Evolutionary conservation across 495 filamentous ascomycete genomes (phyloP), one percentile per base, ranked within the genome.

Genomic region (Cryomyces minteri): DNA sequence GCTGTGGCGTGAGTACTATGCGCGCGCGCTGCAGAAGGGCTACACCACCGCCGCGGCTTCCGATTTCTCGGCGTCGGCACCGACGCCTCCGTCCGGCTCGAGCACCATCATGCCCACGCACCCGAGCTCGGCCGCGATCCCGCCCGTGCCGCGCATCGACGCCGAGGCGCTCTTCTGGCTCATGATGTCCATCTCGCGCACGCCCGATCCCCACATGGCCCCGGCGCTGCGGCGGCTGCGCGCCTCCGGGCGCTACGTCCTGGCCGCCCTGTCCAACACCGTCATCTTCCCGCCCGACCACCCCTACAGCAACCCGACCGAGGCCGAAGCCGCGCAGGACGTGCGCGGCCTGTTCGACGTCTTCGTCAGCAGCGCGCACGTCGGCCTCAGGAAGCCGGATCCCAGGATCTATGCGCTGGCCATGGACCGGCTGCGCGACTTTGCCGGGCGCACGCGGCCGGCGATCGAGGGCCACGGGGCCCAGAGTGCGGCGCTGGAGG

Each of bases 251-350:
- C 62, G 66, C 47, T 86, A 79, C 52, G 70, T 88, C 32, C 59
- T 96, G 18, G 88, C 76, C 0, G 90, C 88, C 5, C 62, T 96
- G 44, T 84, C 77, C 47, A 98, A 98, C 59, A 95, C 92, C 0
- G 73, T 88, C 32, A 78, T 82, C 31, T 88, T 85, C 61, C 82
- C 84, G 0, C 64, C 71, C 0, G 51, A 43, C 5, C 54, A 57
- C 37, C 40, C 46, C 9, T 50, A 40, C 33, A 14, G 50, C 37
- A 31, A 40, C 10, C 39, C 45, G 18, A 5, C 14, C 18, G 18
- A 25, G 18, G 18, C 18, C 12, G 37, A 50, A 6, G 10, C 28
- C 31, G 32, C 18, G 12, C 6, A 0, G 5, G 53, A 51, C 12
- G 33, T 41, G 40, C 46, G 39, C 33, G 44, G 37, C 6, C 28